phyloP scores from a whole-genome alignment of 345 rosid genomes.

The Ceriops decandra region DNA sequence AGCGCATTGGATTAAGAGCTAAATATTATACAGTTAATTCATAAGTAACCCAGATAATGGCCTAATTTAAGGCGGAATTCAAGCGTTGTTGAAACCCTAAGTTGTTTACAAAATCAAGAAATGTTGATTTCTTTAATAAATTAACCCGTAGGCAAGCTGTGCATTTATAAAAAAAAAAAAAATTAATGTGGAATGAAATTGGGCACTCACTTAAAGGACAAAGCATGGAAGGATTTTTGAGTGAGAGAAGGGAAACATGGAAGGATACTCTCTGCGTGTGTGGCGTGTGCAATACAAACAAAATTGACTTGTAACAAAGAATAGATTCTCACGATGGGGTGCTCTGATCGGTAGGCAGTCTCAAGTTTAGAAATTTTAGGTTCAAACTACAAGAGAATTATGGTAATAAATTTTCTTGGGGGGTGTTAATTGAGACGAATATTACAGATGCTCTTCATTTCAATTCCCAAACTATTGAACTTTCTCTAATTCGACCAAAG shows the following conservation, averaged over 20 bases:
- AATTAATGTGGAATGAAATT: not conserved
- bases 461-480: no score
- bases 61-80: slow-evolving; percentile 58
- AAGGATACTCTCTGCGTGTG: slow-evolving; percentile 20
- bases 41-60: slow-evolving; percentile 20
- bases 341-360: not conserved
- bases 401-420: no score
- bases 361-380: not conserved
- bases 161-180: no score
- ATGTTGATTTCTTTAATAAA: no score
- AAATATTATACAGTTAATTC: slow-evolving; percentile 17
- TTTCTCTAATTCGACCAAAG: no score
- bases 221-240: slow-evolving; percentile 12
- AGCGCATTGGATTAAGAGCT: slow-evolving; percentile 17
- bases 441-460: no score
- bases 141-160: no score
- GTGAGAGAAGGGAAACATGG: slow-evolving; percentile 36
- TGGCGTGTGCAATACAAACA: slow-evolving; percentile 22
- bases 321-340: not conserved
- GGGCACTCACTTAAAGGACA: slow-evolving; percentile 14
- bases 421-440: no score
- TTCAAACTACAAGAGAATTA: no score
- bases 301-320: slow-evolving; percentile 18
- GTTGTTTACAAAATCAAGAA: not conserved
- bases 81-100: slow-evolving; percentile 31